Evolutionary conservation across 257 asterid species (phyloP), one percentile per base, ranked within the genome.

Genomic region (Marsdenia floribunda): DNA sequence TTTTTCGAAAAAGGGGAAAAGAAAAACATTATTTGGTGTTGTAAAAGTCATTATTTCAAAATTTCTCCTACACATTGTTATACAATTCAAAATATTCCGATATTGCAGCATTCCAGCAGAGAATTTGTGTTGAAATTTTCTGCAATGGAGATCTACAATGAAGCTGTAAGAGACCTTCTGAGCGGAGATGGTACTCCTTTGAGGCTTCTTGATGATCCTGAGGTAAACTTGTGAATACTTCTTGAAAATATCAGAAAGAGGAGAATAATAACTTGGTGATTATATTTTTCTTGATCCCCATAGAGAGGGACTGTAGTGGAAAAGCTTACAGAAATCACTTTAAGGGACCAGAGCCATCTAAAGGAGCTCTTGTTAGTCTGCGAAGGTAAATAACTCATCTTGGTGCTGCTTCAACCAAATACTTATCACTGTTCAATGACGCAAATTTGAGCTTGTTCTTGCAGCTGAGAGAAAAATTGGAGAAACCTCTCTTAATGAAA

Each of bases 121-220:
- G 77, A 85, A 72, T 95, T 82, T 70, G 75, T 76, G 7, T 75
- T 92, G 21, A 95, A 88, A 80, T 95, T 95, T 73, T 89, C 97
- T n/a, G 99, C 98, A 35, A 86, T 92, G 86, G 99, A 95, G 87
- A 95, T 95, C 26, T 95, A 95, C 89, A 95, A 95, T 63, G 99
- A 95, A 81, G 82, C 88, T 47, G 98, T 95, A 42, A 90, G 84
- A 75, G 99, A 92, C 85, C 97, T 93, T 57, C 90, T 95, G 37
- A 83, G 87, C 61, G 21, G 81, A 26, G 97, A 92, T 54, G 76
- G 73, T 47, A 68, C 85, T 81, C 86, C 90, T 21, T 96, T 94
- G 70, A 82, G 99, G 72, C 97, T 94, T 78, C 90, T 94, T 33
- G 99, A 94, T 50, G 99, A 94, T 88, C 97, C 97, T 3, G 98